Evolutionary conservation across 768 basidiomycete genomes (phyloP), one percentile per base, ranked within the genome.

Genomic region (Podaxis pistillaris): DNA sequence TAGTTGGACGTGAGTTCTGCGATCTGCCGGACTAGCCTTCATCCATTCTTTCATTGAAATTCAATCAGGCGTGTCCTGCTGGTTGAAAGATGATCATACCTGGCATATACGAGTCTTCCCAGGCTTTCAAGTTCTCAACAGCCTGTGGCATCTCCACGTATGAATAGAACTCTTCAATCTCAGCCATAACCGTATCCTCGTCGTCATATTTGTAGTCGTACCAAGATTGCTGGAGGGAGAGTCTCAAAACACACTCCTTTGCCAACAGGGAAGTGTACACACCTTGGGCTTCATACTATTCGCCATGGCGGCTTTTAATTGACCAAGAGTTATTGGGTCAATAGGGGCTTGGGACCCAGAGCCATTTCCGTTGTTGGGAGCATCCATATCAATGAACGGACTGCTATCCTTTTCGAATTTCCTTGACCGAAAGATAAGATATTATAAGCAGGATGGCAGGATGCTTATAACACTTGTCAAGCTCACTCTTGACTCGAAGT

Each of bases 81-180:
- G 24, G 44, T 8, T 19, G 2, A n/a, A 44, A 33, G 40, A 60
- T 56, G 46, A 65, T 58, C 15, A 52, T 69, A 91, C 94, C 91
- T 74, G 86, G 86, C 33, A 81, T 76, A 71, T 91, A 96, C 47
- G 90, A 93, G 41, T 88, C 88, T 69, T 90, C 85, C 91, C 94
- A 97, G 50, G 92, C 90, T 70, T 87, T 89, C 65, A 93, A 78
- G 72, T 94, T 93, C 79, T 93, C 91, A 2, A 86, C 86, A 22
- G 94, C 89, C 72, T 95, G 92, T 0, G 91, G 86, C 85, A 94
- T 93, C 79, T 98, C 96, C 64, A 94, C 88, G 75, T 97, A 99
- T 22, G 94, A 93, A 75, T 96, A 98, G 77, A 98, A 98, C 75
- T 99, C 97, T 63, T 98, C 93, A 41, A 99, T 88, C 73, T 99